Percentiles rank a stretch among this genome's conserved stretches.
Evolutionary conservation across 192 early-diverging fungal species (phyloP).

Genomic region (Pilobolus umbonatus): DNA sequence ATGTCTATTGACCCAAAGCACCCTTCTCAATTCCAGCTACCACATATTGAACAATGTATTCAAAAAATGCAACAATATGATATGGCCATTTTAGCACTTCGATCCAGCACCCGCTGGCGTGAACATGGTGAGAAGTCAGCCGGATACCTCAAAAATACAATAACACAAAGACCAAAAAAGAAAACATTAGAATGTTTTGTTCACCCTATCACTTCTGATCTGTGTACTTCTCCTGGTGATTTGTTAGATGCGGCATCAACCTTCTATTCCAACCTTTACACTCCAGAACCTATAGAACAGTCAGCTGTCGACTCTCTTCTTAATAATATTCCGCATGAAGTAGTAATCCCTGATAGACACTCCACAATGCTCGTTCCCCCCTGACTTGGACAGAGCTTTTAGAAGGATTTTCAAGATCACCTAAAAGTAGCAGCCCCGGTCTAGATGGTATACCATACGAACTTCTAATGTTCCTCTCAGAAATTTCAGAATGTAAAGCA

Average conservation of each 20-base stretch:
- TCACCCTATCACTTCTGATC: not conserved
- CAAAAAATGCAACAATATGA: too few relatives aligned
- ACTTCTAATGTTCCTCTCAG: not conserved
- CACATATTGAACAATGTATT: too few relatives aligned
- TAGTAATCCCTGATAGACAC: not conserved
- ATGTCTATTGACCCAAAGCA: too few relatives aligned
- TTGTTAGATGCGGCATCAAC: too few relatives aligned
- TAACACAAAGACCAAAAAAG: not conserved
- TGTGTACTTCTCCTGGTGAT: not conserved
- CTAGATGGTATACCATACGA: conserved; percentile 9
- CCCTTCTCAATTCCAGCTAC: too few relatives aligned
- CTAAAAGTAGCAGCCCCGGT: conserved; percentile 12
- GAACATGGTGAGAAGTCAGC: conserved; percentile 13
- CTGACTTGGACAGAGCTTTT: too few relatives aligned
- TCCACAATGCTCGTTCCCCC: too few relatives aligned
- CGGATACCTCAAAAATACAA: not conserved
- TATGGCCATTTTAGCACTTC: too few relatives aligned
- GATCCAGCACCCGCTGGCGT: conserved; percentile 6
- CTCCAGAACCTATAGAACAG: not conserved
- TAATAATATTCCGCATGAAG: not conserved
- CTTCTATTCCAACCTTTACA: not conserved
- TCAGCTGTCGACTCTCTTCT: not conserved
- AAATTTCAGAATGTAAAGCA: not conserved
- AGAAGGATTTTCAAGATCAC: not conserved
- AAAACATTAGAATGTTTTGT: not conserved